These are phyloP conservation scores for Ophidiomyces ophidiicola DNA, from an alignment of 2,329 filamentous ascomycete species.

Conservation along the genomic window DNA sequence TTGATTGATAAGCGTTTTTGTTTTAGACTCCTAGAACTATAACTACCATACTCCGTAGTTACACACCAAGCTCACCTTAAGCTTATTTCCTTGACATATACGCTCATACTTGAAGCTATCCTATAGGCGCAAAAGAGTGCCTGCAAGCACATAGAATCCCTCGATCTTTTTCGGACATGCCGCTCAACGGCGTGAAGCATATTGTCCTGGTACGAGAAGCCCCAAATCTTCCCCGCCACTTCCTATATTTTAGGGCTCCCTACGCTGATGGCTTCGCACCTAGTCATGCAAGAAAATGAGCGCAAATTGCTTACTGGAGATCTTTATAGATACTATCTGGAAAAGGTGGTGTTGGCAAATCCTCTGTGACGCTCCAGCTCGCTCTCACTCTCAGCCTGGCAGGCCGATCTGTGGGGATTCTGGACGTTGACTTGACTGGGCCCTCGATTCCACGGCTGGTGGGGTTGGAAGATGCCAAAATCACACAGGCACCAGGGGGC, in stretches of 20 bases:
- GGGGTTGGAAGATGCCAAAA: constrained; percentile 75
- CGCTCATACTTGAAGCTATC: neutral
- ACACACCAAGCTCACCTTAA: neutral
- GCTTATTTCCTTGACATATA: neutral
- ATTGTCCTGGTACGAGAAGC: constrained; percentile 27
- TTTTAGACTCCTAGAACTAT: too few species aligned
- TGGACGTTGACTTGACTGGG: constrained; percentile 91
- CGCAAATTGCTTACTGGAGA: neutral
- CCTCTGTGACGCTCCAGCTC: constrained; percentile 91
- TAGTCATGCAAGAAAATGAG: too few species aligned
- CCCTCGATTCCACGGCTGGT: constrained; percentile 94
- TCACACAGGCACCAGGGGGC: constrained; percentile 79
- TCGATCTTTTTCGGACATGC: constrained; percentile 21
- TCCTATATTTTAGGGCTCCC: too few species aligned
- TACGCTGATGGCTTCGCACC: too few species aligned
- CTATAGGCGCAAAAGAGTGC: too few species aligned
- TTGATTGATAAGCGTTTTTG: too few species aligned
- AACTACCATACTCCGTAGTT: too few species aligned
- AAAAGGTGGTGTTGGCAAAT: constrained; percentile 97
- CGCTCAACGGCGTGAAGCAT: constrained; percentile 34
- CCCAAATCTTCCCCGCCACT: constrained; percentile 15
- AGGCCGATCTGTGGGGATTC: constrained; percentile 81
- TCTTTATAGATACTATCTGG: constrained; percentile 61
- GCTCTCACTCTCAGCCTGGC: constrained; percentile 76
- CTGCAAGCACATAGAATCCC: constrained; percentile 1